These are phyloP conservation scores for Kokia cookei DNA, from an alignment of 441 rosid genomes.

Conservation along the genomic window DNA sequence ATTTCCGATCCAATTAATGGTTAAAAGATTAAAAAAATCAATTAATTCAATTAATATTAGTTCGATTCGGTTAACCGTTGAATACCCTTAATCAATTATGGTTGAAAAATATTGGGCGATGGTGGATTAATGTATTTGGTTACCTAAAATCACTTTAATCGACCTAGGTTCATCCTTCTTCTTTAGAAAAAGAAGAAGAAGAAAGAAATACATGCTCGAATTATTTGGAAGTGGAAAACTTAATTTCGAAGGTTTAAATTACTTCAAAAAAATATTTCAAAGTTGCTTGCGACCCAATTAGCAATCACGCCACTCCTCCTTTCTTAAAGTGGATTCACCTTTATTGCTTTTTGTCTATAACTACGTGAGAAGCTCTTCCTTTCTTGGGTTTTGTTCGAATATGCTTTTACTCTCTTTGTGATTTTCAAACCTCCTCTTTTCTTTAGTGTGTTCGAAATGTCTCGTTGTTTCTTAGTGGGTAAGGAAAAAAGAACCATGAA, in stretches of 20 bases:
- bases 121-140: background rate
- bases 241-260: background rate
- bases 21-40: too few species aligned
- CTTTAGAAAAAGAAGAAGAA: background rate
- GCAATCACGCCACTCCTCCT: slow-evolving; percentile 8
- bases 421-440: background rate
- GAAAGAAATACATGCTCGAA: background rate
- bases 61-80: too few species aligned
- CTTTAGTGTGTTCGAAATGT: background rate
- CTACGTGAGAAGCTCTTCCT: background rate
- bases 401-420: slow-evolving; percentile 24
- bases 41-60: too few species aligned
- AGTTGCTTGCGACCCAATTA: slow-evolving; percentile 19
- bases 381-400: background rate
- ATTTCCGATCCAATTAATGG: too few species aligned
- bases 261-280: background rate
- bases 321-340: slow-evolving; percentile 17
- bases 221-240: background rate
- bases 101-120: background rate
- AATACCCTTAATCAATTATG: too few species aligned
- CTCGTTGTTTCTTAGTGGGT: slow-evolving; percentile 35
- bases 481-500: slow-evolving; percentile 12
- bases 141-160: background rate
- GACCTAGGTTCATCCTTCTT: background rate
- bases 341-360: slow-evolving; percentile 12